A percentile compares a stretch with the other conserved stretches of the same genome.
Evolutionary conservation across 306 rosid species (phyloP).

Genomic region (Vigna reflexopilosa): DNA sequence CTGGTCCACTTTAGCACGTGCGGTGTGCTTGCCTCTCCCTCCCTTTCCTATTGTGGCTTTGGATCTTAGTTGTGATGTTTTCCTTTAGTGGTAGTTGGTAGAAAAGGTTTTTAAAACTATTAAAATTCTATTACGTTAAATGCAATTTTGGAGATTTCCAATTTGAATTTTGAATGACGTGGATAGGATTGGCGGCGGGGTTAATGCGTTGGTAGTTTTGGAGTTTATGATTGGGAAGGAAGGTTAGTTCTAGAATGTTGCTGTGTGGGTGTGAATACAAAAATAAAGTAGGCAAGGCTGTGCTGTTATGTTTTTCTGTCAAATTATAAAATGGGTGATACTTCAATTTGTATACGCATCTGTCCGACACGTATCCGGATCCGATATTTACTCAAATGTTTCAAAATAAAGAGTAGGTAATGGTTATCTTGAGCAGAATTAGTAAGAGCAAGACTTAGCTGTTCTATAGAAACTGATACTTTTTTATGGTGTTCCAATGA

Average conservation of each 20-base stretch:
- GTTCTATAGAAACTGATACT: too few relatives aligned
- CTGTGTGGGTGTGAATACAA: constrained; percentile 13
- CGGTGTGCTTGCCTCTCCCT: neutral
- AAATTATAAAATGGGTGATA: neutral
- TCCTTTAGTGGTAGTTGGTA: neutral
- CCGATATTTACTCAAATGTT: too few relatives aligned
- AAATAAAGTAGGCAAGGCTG: neutral
- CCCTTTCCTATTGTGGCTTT: neutral
- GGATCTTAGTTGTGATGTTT: constrained; percentile 4
- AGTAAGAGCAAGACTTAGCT: too few relatives aligned
- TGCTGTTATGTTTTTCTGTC: neutral
- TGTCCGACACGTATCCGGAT: too few relatives aligned
- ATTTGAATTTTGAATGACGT: constrained; percentile 2
- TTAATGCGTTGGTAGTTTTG: constrained; percentile 9
- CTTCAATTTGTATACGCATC: too few relatives aligned
- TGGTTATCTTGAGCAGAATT: too few relatives aligned
- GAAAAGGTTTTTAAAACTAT: neutral
- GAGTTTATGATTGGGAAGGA: neutral
- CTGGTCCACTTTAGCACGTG: constrained; percentile 5
- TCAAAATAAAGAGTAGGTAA: too few relatives aligned
- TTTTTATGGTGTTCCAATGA: too few relatives aligned
- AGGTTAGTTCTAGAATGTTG: constrained; percentile 17
- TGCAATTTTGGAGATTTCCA: neutral
- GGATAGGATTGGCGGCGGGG: constrained; percentile 1
- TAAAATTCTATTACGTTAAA: neutral